Conservation (phyloP, 2,329 filamentous ascomycete genomes). For the Colletotrichum sp. region DNA sequence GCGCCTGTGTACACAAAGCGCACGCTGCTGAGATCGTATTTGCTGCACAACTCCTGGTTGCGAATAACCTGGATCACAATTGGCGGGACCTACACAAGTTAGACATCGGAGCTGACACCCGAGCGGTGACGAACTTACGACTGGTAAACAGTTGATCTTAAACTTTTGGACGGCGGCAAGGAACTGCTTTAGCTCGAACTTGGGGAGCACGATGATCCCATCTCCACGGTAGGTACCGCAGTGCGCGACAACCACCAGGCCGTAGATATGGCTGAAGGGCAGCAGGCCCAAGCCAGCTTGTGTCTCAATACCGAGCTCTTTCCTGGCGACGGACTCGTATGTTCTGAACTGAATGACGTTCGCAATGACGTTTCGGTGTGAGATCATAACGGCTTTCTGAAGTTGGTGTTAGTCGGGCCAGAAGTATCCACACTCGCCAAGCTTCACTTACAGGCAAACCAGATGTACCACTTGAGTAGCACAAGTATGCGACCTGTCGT, state of each 20-base stretch:
- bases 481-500: conserved; percentile 75
- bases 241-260: conserved; percentile 74
- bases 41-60: conserved; percentile 59
- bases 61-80: conserved; percentile 79
- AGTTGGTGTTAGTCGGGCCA: neutral
- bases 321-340: conserved; percentile 45
- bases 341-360: conserved; percentile 70
- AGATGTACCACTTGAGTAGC: conserved; percentile 82
- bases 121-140: conserved; percentile 52
- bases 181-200: conserved; percentile 74
- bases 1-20: conserved; percentile 72
- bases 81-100: conserved; percentile 65
- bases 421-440: neutral
- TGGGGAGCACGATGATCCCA: conserved; percentile 73
- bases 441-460: conserved; percentile 67
- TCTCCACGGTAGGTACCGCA: conserved; percentile 73
- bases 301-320: conserved; percentile 39
- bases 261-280: conserved; percentile 84
- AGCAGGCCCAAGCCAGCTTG: conserved; percentile 69
- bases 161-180: conserved; percentile 69
- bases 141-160: conserved; percentile 70
- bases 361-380: conserved; percentile 79
- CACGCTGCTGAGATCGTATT: conserved; percentile 75
- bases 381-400: conserved; percentile 85
- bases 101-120: neutral